Base-by-base conservation (phyloP, 2,329 filamentous ascomycete genomes). In the Cercospora sp. region DNA sequence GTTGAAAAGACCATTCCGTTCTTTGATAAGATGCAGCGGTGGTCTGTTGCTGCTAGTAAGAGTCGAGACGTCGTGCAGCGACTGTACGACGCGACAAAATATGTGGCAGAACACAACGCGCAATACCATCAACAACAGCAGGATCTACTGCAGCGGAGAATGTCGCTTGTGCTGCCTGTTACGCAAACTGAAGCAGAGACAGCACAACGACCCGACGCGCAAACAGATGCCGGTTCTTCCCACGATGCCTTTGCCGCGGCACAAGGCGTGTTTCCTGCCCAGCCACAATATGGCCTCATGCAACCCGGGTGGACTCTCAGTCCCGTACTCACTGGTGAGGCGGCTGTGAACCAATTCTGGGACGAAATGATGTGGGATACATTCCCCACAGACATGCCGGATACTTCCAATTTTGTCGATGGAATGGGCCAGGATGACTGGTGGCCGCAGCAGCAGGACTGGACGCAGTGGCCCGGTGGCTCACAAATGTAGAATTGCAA, bases 31-130 rank as follows among this genome's bases (percentile, higher is more conserved):
- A 81, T 80, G 76, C 78, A 78, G 55, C 76, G 77, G 33, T 84
- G 78, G 76, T 83, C 81, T 26, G 80, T 82, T 16, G 80, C 81
- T 7, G 82, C 82, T 2, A 81, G 80, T 62, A 79, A 81, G 70
- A 82, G 79, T 60, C 75, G 75, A 16, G 80, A 82, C 60, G 80
- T 81, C 1, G 79, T 84, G 23, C 74, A 78, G 18, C 75, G 77
- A 20, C 76, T 83, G 13, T 82, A 82, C 69, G 76, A 80, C 64
- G 82, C 80, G 8, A 76, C 73, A 26, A 75, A 73, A 45, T 74
- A 74, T 23, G 69, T 78, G 12, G 70, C 69, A 16, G 68, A 73
- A 23, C 69, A 75, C 40, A 71, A 74, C 62, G 65, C 69, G 75
- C 70, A 73, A 60, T 72, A 70, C 16, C 66, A 73, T 23, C 69